Percentiles rank a stretch among this genome's conserved stretches.
These are phyloP conservation scores for Pythium utonaiense DNA, from an alignment of 352 stramenopile species.

Conservation along the genomic window DNA sequence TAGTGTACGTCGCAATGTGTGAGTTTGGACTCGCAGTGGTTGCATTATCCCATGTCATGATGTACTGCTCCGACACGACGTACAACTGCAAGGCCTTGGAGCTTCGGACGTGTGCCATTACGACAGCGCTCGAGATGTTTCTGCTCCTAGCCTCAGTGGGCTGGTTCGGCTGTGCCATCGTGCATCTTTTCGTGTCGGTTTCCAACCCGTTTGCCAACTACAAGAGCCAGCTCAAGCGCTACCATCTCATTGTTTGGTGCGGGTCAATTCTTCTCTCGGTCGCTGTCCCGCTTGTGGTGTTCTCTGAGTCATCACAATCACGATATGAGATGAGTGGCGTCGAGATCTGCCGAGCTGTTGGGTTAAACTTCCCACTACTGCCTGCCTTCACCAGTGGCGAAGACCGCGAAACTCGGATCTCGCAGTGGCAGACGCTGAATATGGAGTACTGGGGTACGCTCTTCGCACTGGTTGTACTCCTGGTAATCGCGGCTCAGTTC, in stretches of 20 bases:
- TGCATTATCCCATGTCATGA: constrained; percentile 40
- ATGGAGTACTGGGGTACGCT: constrained; percentile 58
- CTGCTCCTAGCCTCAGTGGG: constrained; percentile 53
- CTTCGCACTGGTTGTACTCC: constrained; percentile 48
- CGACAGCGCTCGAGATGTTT: constrained; percentile 52
- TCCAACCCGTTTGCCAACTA: constrained; percentile 78
- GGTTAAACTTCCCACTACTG: constrained; percentile 45
- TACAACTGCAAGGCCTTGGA: constrained; percentile 37
- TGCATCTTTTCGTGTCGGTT: constrained; percentile 69
- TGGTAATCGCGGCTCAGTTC: constrained; percentile 54
- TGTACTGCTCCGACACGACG: constrained; percentile 34
- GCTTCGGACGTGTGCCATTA: constrained; percentile 33
- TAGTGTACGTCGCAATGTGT: constrained; percentile 60
- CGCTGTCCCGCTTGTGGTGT: constrained; percentile 39
- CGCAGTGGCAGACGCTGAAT: constrained; percentile 58
- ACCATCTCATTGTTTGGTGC: constrained; percentile 52
- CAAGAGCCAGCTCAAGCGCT: constrained; percentile 52
- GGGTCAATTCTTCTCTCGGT: constrained; percentile 41
- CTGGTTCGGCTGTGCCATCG: constrained; percentile 68
- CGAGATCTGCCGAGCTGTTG: constrained; percentile 50
- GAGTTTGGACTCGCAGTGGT: constrained; percentile 52
- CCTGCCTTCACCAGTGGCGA: constrained; percentile 24
- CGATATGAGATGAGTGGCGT: constrained; percentile 38
- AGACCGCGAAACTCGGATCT: constrained; percentile 27
- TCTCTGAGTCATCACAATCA: constrained; percentile 31